phyloP scores from a whole-genome alignment of 768 basidiomycete genomes.

The Lactarius hatsudake region DNA sequence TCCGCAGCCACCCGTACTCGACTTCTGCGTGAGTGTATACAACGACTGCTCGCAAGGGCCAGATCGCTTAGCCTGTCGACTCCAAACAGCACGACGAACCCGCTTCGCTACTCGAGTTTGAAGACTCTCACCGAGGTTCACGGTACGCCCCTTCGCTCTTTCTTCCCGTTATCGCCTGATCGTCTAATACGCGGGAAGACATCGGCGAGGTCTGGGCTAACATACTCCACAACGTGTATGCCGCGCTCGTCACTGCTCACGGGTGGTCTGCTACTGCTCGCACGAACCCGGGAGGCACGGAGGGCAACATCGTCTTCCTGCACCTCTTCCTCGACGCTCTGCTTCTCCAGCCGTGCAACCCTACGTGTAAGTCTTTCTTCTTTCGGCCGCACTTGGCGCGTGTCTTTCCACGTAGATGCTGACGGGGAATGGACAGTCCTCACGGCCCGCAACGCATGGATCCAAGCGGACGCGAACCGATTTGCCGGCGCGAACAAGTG shows the following conservation, averaged over 20 bases:
- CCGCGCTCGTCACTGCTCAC: conserved; percentile 32
- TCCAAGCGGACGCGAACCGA: conserved; percentile 50
- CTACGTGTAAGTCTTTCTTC: conserved; percentile 41
- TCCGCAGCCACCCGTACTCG: conserved; percentile 58
- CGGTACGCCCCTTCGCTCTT: conserved; percentile 36
- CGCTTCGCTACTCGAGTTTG: conserved; percentile 43
- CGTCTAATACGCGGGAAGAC: conserved; percentile 27
- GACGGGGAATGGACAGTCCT: conserved; percentile 36
- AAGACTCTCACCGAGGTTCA: conserved; percentile 45
- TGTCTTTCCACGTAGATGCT: not conserved
- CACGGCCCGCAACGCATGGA: conserved; percentile 48
- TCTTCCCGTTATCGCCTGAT: not conserved
- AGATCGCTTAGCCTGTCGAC: conserved; percentile 11
- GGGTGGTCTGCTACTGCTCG: conserved; percentile 37
- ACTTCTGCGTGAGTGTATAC: conserved; percentile 43
- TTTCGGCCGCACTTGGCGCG: not conserved
- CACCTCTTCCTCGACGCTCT: conserved; percentile 52
- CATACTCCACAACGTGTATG: conserved; percentile 40
- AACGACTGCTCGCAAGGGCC: conserved; percentile 29
- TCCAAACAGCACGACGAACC: conserved; percentile 35
- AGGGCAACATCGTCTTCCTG: conserved; percentile 51
- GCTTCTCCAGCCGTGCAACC: conserved; percentile 46
- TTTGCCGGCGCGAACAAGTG: conserved; percentile 47
- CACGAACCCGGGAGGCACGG: conserved; percentile 40
- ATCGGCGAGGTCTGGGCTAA: conserved; percentile 62